phyloP scores from a whole-genome alignment of 1,284 basidiomycete species.

The Boletellus deceptivus region DNA sequence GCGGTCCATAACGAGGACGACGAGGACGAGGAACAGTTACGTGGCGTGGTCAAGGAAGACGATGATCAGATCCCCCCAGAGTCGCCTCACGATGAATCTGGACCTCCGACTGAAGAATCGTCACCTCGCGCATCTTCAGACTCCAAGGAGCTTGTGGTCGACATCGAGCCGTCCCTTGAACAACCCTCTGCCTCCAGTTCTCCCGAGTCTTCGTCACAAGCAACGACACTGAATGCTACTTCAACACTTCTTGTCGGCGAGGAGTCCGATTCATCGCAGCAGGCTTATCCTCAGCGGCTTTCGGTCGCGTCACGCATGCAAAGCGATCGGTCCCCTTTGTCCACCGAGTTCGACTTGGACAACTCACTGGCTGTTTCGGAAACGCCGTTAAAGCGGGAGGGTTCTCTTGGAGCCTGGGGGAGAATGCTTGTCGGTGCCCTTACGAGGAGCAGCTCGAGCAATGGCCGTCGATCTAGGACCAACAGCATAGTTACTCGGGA shows the following conservation, averaged over 20 bases:
- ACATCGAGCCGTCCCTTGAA: constrained; percentile 58
- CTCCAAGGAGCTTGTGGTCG: constrained; percentile 55
- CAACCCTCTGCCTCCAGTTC: constrained; percentile 43
- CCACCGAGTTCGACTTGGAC: constrained; percentile 56
- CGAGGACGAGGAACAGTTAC: constrained; percentile 40
- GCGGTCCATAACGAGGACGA: constrained; percentile 60
- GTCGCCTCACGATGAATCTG: constrained; percentile 39
- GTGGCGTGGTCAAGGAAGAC: constrained; percentile 32
- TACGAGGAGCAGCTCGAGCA: constrained; percentile 57
- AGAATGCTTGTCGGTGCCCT: constrained; percentile 38
- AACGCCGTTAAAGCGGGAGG: constrained; percentile 53
- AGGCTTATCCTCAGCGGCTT: constrained; percentile 52
- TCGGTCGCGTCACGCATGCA: constrained; percentile 60
- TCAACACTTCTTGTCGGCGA: constrained; percentile 42
- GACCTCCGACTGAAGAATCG: constrained; percentile 40
- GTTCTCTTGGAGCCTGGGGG: constrained; percentile 63
- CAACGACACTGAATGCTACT: constrained; percentile 42
- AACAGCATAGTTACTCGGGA: constrained; percentile 70
- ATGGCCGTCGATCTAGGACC: constrained; percentile 70
- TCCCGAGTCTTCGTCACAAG: constrained; percentile 51
- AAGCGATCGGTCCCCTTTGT: constrained; percentile 52
- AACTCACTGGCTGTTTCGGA: constrained; percentile 49
- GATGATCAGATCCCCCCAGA: constrained; percentile 44
- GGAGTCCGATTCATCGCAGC: constrained; percentile 47
- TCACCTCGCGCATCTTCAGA: constrained; percentile 53